Percentiles rank a stretch among this genome's conserved stretches.
Evolutionary conservation across 805 yeast genomes (phyloP).

Genomic region (Lachancea meyersii): DNA sequence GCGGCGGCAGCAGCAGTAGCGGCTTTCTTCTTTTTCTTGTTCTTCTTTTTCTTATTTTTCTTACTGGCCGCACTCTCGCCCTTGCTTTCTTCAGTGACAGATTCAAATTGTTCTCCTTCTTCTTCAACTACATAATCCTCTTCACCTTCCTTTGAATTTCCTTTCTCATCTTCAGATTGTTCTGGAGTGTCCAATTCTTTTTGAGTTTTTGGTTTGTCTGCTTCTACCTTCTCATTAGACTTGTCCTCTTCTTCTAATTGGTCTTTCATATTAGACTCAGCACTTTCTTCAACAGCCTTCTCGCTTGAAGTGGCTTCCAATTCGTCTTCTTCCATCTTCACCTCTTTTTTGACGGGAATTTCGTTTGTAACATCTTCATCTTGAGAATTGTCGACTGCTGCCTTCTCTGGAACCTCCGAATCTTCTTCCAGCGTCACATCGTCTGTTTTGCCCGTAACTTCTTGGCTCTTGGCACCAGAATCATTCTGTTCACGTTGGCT

Average conservation of each 20-base stretch:
- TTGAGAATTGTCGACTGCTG: neutral
- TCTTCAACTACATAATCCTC: slow-evolving; percentile 15
- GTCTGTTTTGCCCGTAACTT: too few relatives aligned
- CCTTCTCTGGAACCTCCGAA: slow-evolving; percentile 1
- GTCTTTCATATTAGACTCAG: neutral
- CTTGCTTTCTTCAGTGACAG: neutral
- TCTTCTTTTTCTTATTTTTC: slow-evolving; percentile 27
- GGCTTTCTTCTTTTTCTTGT: slow-evolving; percentile 25
- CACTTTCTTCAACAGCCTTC: neutral
- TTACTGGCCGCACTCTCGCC: slow-evolving; percentile 11
- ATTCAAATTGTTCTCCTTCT: neutral
- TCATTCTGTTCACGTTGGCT: too few relatives aligned
- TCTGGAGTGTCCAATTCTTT: slow-evolving; percentile 1
- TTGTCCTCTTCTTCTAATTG: neutral
- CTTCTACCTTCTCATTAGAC: slow-evolving; percentile 34
- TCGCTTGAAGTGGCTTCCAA: neutral
- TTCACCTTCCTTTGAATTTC: slow-evolving; percentile 6
- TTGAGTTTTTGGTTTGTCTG: too few relatives aligned
- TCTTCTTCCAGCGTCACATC: slow-evolving; percentile 9
- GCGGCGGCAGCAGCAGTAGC: slow-evolving; percentile 11
- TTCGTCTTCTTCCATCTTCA: too few relatives aligned
- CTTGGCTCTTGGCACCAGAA: too few relatives aligned
- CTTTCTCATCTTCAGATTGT: slow-evolving; percentile 10
- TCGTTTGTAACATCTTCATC: neutral
- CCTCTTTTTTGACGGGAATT: slow-evolving; percentile 30